phyloP scores from a whole-genome alignment of 2,329 filamentous ascomycete genomes.

The Phyllosticta citribraziliensis region DNA sequence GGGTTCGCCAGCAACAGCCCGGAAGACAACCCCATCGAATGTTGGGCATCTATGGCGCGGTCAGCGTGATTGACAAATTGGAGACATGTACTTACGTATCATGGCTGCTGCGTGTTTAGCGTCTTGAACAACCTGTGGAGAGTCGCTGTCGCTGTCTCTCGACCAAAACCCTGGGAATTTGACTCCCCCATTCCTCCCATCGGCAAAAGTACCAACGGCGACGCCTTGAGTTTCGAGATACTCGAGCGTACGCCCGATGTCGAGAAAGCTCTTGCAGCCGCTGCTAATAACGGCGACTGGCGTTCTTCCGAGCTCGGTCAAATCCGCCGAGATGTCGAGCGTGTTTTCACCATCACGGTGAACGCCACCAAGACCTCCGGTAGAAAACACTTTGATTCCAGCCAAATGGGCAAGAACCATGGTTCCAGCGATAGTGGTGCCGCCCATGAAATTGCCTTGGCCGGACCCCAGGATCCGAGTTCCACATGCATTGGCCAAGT shows the following conservation, averaged over 20 bases:
- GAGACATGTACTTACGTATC: slow-evolving; percentile 45
- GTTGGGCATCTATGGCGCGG: slow-evolving; percentile 54
- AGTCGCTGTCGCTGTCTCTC: slow-evolving; percentile 71
- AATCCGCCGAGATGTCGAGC: slow-evolving; percentile 90
- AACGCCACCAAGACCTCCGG: slow-evolving; percentile 87
- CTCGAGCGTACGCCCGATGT: slow-evolving; percentile 83
- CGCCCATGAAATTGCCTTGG: slow-evolving; percentile 55
- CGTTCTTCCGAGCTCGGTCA: slow-evolving; percentile 86
- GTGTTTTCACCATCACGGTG: slow-evolving; percentile 78
- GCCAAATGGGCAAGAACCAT: slow-evolving; percentile 82
- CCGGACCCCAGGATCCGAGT: slow-evolving; percentile 24
- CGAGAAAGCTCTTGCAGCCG: slow-evolving; percentile 92
- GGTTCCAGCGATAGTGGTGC: slow-evolving; percentile 87
- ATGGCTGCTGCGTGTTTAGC: slow-evolving; percentile 84
- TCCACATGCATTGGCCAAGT: slow-evolving; percentile 73
- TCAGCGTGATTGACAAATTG: neutral
- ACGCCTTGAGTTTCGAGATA: slow-evolving; percentile 65
- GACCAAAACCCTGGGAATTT: slow-evolving; percentile 93
- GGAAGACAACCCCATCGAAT: slow-evolving; percentile 59
- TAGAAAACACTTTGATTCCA: slow-evolving; percentile 87
- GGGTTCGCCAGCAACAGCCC: slow-evolving; percentile 87
- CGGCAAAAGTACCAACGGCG: slow-evolving; percentile 79
- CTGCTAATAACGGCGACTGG: slow-evolving; percentile 80
- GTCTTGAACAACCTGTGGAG: slow-evolving; percentile 63
- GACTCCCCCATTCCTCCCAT: slow-evolving; percentile 60